A percentile compares a stretch with the other conserved stretches of the same genome.
These are phyloP conservation scores for Royoungia palumana DNA, from an alignment of 768 basidiomycete genomes.

Conservation along the genomic window DNA sequence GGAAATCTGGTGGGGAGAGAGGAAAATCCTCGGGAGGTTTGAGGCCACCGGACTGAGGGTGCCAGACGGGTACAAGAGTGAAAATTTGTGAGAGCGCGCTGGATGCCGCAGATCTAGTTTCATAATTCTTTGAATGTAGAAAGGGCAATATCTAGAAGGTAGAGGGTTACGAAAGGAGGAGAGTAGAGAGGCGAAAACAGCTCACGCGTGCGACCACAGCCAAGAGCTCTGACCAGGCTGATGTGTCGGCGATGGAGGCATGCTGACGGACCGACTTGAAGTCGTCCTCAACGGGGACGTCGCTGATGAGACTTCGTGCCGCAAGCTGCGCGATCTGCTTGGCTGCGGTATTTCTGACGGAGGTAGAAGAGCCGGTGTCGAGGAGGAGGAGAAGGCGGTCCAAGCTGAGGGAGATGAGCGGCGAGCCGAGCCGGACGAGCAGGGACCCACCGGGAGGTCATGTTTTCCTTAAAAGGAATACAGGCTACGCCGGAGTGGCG, in stretches of 20 bases:
- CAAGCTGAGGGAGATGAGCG: constrained; percentile 51
- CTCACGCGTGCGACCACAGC: constrained; percentile 84
- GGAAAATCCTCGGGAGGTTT: constrained; percentile 27
- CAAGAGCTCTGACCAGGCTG: constrained; percentile 89
- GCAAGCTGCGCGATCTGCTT: constrained; percentile 94
- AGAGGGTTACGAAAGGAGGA: background rate
- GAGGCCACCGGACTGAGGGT: constrained; percentile 32
- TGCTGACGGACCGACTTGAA: constrained; percentile 59
- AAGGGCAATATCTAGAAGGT: constrained; percentile 75
- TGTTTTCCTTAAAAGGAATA: constrained; percentile 53
- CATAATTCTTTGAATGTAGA: constrained; percentile 87
- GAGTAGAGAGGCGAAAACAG: background rate
- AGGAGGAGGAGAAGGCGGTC: constrained; percentile 95
- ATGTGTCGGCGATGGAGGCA: constrained; percentile 56
- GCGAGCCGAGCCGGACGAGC: background rate
- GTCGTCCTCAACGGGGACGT: constrained; percentile 79
- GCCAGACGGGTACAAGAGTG: constrained; percentile 78
- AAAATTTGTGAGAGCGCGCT: constrained; percentile 87
- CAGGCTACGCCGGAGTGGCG: constrained; percentile 49
- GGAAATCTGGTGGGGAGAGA: constrained; percentile 52
- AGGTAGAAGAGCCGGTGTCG: constrained; percentile 89
- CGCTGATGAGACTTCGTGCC: constrained; percentile 76
- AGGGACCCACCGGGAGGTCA: constrained; percentile 68
- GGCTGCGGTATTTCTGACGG: constrained; percentile 92
- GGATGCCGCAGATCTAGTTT: constrained; percentile 88